These are phyloP conservation scores for Tritrichomonas foetus DNA, from an alignment of 208 protist genomes.

Conservation along the genomic window DNA sequence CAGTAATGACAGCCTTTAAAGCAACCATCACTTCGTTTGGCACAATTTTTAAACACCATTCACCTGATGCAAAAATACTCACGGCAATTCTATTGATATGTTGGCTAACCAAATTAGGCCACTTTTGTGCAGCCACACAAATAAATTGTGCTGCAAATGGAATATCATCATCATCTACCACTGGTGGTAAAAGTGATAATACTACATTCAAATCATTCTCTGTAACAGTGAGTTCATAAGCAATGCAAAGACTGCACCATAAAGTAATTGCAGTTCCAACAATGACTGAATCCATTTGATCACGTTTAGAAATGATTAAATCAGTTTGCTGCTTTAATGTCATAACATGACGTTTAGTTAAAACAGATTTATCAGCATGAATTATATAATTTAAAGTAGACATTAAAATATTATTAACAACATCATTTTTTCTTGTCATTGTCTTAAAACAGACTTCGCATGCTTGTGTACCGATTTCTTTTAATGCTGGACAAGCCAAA, in stretches of 20 bases:
- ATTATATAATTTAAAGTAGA: not conserved
- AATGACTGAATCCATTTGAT: not conserved
- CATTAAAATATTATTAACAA: not conserved
- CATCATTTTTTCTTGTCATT: not conserved
- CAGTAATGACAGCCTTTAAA: not conserved
- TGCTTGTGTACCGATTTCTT: not conserved
- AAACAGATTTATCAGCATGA: not conserved
- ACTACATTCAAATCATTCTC: not conserved
- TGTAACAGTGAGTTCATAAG: not conserved
- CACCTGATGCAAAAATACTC: not conserved
- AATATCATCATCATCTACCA: not conserved
- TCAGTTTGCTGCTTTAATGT: not conserved
- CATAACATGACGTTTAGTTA: not conserved
- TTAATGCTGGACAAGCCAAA: not conserved
- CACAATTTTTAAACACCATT: not conserved
- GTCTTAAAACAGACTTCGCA: not conserved
- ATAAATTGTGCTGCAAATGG: not conserved
- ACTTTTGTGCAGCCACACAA: not conserved
- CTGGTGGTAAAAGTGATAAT: not conserved
- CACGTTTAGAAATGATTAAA: not conserved
- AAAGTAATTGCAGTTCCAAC: not conserved
- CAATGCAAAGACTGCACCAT: not conserved
- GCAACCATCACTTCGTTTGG: not conserved
- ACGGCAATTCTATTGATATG: not conserved
- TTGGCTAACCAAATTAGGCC: not conserved